These are phyloP conservation scores for Cyamopsis tetragonoloba DNA, from an alignment of 306 rosid genomes.

Conservation along the genomic window DNA sequence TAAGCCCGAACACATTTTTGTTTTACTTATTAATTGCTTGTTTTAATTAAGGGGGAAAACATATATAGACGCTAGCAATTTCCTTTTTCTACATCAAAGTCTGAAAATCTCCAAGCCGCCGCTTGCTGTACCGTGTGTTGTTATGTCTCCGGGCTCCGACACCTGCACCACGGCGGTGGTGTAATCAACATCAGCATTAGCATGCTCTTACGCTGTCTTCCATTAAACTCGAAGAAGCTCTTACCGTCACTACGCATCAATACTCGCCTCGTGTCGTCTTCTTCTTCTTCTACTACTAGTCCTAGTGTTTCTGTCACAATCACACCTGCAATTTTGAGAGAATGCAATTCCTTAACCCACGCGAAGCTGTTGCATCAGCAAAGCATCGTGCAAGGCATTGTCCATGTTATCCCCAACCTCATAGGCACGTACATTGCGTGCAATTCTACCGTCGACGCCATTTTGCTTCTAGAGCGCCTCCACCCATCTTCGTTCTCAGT, in stretches of 20 bases:
- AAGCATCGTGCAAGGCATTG: slow-evolving; percentile 29
- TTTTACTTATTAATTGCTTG: too few relatives aligned
- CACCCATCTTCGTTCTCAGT: slow-evolving; percentile 37
- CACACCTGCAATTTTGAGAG: background rate
- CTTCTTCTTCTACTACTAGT: background rate
- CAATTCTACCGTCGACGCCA: slow-evolving; percentile 36
- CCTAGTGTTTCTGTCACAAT: background rate
- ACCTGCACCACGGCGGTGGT: background rate
- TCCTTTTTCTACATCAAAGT: too few relatives aligned
- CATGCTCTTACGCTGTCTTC: background rate
- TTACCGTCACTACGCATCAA: background rate
- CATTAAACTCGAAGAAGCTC: background rate
- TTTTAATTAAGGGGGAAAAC: too few relatives aligned
- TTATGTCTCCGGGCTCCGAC: background rate
- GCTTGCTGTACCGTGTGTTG: too few relatives aligned
- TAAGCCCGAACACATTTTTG: too few relatives aligned
- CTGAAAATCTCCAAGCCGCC: too few relatives aligned
- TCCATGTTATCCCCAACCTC: slow-evolving; percentile 26
- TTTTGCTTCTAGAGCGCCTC: slow-evolving; percentile 43
- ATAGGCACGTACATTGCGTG: slow-evolving; percentile 45
- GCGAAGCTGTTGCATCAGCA: slow-evolving; percentile 22
- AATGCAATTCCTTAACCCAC: slow-evolving; percentile 17
- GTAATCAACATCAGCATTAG: background rate
- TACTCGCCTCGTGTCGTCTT: background rate
- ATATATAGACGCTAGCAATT: too few relatives aligned